These are phyloP conservation scores for Suillus americanus DNA, from an alignment of 768 basidiomycete genomes.

Conservation along the genomic window DNA sequence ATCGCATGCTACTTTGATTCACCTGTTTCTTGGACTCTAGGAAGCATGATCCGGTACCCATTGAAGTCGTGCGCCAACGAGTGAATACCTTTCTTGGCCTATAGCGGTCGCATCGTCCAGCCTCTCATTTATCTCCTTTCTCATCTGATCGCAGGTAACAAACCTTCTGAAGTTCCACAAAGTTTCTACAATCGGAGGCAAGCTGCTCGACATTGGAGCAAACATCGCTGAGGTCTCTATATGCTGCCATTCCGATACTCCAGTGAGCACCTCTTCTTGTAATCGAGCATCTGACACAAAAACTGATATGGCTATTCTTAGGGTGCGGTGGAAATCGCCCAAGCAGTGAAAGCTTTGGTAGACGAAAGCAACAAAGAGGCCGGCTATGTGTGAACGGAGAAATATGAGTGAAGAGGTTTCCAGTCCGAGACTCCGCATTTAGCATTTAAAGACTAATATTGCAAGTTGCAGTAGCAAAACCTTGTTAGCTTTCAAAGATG, in stretches of 20 bases:
- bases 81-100: slow-evolving; percentile 28
- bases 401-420: neutral
- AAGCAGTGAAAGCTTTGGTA: slow-evolving; percentile 52
- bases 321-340: slow-evolving; percentile 54
- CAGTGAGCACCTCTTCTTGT: slow-evolving; percentile 37
- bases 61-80: slow-evolving; percentile 41
- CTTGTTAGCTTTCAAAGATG: neutral
- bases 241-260: slow-evolving; percentile 66
- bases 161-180: slow-evolving; percentile 41
- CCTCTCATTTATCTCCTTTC: neutral
- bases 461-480: neutral
- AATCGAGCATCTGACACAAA: neutral
- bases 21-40: slow-evolving; percentile 27
- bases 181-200: slow-evolving; percentile 49
- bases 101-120: neutral
- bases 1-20: neutral
- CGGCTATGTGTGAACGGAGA: slow-evolving; percentile 24
- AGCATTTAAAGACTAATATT: neutral
- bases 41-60: slow-evolving; percentile 48
- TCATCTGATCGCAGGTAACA: slow-evolving; percentile 36
- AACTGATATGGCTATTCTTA: slow-evolving; percentile 18
- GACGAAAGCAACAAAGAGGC: slow-evolving; percentile 48
- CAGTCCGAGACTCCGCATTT: neutral
- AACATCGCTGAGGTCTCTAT: slow-evolving; percentile 54
- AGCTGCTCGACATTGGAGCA: slow-evolving; percentile 41